These are phyloP conservation scores for Fusarium heterosporum DNA, from an alignment of 2,329 filamentous ascomycete species.

Conservation along the genomic window DNA sequence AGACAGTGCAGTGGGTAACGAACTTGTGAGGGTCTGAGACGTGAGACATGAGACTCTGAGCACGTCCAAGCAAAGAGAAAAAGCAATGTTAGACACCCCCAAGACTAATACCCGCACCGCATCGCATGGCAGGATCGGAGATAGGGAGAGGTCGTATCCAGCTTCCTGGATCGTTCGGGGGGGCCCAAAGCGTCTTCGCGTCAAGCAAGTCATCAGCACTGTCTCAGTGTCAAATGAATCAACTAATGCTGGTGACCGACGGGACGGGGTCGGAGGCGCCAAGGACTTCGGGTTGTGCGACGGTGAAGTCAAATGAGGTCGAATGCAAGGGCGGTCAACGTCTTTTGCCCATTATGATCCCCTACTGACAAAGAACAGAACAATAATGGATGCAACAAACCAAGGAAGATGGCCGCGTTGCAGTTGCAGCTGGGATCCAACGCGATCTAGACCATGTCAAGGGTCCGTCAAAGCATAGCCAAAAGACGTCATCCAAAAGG, in stretches of 20 bases:
- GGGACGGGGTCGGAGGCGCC: conserved; percentile 15
- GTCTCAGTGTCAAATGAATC: conserved; percentile 25
- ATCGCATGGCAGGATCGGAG: conserved; percentile 26
- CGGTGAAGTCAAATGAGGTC: background rate
- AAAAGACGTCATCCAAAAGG: conserved; percentile 35
- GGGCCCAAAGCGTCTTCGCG: conserved; percentile 1
- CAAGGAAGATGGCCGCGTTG: conserved; percentile 29
- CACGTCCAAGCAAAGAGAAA: conserved; percentile 7
- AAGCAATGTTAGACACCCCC: conserved; percentile 11
- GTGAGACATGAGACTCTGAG: conserved; percentile 27
- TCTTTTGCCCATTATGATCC: background rate
- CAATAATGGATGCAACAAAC: conserved; percentile 5
- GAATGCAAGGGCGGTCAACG: conserved; percentile 19
- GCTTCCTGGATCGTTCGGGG: conserved; percentile 9
- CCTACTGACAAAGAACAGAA: background rate
- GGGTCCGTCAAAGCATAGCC: conserved; percentile 1
- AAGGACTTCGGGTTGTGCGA: conserved; percentile 18
- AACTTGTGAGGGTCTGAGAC: conserved; percentile 16
- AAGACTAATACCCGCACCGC: conserved; percentile 10
- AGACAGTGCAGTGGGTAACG: conserved; percentile 27
- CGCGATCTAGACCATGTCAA: conserved; percentile 33
- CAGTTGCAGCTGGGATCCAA: conserved; percentile 12
- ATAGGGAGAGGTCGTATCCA: conserved; percentile 7
- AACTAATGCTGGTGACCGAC: conserved; percentile 3
- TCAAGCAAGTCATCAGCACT: conserved; percentile 37